Evolutionary conservation across 345 rosid genomes (phyloP).

Genomic region (Lepidium aucheri): DNA sequence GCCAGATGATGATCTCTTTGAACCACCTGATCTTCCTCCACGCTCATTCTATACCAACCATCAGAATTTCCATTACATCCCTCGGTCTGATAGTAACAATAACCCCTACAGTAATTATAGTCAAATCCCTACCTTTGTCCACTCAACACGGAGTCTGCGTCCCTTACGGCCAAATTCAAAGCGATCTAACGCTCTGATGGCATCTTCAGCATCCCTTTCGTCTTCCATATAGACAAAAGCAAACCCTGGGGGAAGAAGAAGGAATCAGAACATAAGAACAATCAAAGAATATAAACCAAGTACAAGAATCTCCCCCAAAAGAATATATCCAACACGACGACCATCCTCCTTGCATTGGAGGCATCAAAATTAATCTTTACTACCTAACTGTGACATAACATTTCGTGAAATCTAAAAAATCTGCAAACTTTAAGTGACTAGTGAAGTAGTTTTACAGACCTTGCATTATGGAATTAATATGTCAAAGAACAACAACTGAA

Average conservation of each 20-base stretch:
- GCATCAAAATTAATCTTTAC: slow-evolving; percentile 21
- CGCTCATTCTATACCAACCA: slow-evolving; percentile 62
- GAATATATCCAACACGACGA: slow-evolving; percentile 31
- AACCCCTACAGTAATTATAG: background rate
- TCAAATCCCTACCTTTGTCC: slow-evolving; percentile 67
- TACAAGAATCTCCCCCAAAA: slow-evolving; percentile 29
- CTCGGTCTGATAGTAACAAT: background rate
- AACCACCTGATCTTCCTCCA: slow-evolving; percentile 49
- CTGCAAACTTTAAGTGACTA: slow-evolving; percentile 57
- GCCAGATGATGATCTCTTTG: slow-evolving; percentile 59
- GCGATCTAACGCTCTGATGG: slow-evolving; percentile 85
- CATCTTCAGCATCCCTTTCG: slow-evolving; percentile 96
- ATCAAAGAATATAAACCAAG: background rate
- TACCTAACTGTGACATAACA: slow-evolving; percentile 31
- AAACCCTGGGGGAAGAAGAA: slow-evolving; percentile 40
- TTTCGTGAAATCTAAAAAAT: slow-evolving; percentile 53
- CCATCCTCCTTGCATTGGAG: slow-evolving; percentile 19
- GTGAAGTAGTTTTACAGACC: slow-evolving; percentile 79
- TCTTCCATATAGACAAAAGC: slow-evolving; percentile 96
- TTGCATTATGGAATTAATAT: slow-evolving; percentile 63
- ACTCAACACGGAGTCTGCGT: slow-evolving; percentile 91
- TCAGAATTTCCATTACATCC: background rate
- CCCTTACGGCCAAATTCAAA: slow-evolving; percentile 84
- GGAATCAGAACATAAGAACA: background rate
- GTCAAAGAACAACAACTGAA: slow-evolving; percentile 83